These are phyloP conservation scores for Metarhizium brunneum DNA, from an alignment of 2,329 filamentous ascomycete species.

Conservation along the genomic window DNA sequence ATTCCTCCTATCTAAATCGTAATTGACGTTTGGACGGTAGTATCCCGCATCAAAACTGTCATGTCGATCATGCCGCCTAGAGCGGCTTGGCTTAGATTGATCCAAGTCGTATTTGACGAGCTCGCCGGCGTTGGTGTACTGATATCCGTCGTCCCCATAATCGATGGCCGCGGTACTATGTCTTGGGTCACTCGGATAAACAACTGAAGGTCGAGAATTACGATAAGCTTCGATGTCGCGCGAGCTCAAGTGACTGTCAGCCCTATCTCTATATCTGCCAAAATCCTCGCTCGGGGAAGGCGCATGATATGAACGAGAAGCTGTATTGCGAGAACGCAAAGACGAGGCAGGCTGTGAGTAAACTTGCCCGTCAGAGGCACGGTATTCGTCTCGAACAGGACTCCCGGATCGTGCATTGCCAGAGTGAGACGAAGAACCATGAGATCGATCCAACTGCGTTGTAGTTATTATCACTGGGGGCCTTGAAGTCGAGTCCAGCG, in stretches of 20 bases:
- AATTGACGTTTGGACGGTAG: slow-evolving; percentile 45
- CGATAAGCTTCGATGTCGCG: slow-evolving; percentile 37
- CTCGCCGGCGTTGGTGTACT: slow-evolving; percentile 55
- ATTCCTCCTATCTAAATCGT: slow-evolving; percentile 34
- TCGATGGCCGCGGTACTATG: slow-evolving; percentile 36
- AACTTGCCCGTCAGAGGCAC: slow-evolving; percentile 40
- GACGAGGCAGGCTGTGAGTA: slow-evolving; percentile 51
- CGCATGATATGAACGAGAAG: slow-evolving; percentile 35
- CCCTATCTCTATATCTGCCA: slow-evolving; percentile 38
- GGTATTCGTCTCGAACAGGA: slow-evolving; percentile 42
- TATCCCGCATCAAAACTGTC: slow-evolving; percentile 49
- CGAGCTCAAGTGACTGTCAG: slow-evolving; percentile 31
- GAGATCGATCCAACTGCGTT: slow-evolving; percentile 32
- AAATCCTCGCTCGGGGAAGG: slow-evolving; percentile 43
- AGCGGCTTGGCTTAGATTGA: slow-evolving; percentile 32
- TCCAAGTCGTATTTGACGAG: slow-evolving; percentile 53
- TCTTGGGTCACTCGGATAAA: slow-evolving; percentile 34
- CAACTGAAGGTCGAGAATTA: slow-evolving; percentile 33
- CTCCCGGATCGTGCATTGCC: slow-evolving; percentile 29
- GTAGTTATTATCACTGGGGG: slow-evolving; percentile 51
- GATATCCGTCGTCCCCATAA: slow-evolving; percentile 51
- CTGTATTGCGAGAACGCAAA: slow-evolving; percentile 38
- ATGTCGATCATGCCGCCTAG: slow-evolving; percentile 26
- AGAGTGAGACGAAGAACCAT: slow-evolving; percentile 29
- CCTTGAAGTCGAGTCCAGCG: slow-evolving; percentile 37